Conservation (phyloP, 2,329 filamentous ascomycete species). For the Polychaeton citri region DNA sequence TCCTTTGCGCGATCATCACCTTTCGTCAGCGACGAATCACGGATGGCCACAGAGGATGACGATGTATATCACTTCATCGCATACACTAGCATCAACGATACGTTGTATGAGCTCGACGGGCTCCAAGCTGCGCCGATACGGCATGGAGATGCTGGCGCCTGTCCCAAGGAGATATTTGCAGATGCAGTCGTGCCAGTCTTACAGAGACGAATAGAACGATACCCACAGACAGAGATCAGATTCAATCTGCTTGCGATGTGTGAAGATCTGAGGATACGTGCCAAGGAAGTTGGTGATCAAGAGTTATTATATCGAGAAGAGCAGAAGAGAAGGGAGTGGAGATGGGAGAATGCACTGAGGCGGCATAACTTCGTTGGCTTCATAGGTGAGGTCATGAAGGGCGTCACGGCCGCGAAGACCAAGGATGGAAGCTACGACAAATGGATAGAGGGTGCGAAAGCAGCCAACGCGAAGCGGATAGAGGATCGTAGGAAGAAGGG, state of each 20-base stretch:
- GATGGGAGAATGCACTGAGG: slow-evolving; percentile 86
- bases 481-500: slow-evolving; percentile 32
- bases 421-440: slow-evolving; percentile 50
- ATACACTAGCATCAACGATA: slow-evolving; percentile 69
- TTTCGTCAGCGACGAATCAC: slow-evolving; percentile 81
- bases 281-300: slow-evolving; percentile 67
- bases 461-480: slow-evolving; percentile 38
- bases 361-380: slow-evolving; percentile 96
- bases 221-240: slow-evolving; percentile 75
- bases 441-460: slow-evolving; percentile 59
- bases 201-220: slow-evolving; percentile 68
- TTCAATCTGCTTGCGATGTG: slow-evolving; percentile 96
- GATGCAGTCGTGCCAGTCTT: slow-evolving; percentile 75
- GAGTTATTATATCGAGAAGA: slow-evolving; percentile 70
- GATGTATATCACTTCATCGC: slow-evolving; percentile 98
- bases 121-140: slow-evolving; percentile 84
- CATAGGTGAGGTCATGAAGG: slow-evolving; percentile 78
- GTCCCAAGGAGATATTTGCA: slow-evolving; percentile 58
- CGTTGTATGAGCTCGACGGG: slow-evolving; percentile 87
- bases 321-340: slow-evolving; percentile 73
- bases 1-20: slow-evolving; percentile 79
- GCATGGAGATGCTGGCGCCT: slow-evolving; percentile 60
- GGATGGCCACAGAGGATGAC: slow-evolving; percentile 57
- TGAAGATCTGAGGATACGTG: slow-evolving; percentile 63
- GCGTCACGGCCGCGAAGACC: slow-evolving; percentile 64